Evolutionary conservation across 768 basidiomycete species (phyloP).

Genomic region (Boletus vinaceobasis): DNA sequence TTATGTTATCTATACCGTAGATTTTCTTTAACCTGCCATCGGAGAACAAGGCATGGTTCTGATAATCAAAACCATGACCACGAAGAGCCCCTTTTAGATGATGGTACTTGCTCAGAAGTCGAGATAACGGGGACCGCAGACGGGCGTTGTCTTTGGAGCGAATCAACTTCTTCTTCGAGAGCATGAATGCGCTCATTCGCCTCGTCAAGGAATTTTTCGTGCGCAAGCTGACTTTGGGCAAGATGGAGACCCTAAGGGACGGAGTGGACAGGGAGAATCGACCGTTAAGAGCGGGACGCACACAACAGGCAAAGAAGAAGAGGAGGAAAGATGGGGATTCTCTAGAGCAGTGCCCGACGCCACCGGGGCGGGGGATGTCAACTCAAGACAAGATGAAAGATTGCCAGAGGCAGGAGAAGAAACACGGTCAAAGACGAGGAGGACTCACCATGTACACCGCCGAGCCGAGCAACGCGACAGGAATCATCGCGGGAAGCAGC

Average conservation of each 20-base stretch:
- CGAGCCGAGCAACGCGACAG: conserved; percentile 73
- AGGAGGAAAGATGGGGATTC: conserved; percentile 1
- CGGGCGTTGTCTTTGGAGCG: conserved; percentile 25
- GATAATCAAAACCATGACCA: conserved; percentile 11
- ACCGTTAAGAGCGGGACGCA: conserved; percentile 9
- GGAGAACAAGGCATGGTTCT: not conserved
- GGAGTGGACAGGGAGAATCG: conserved; percentile 3
- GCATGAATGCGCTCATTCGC: conserved; percentile 47
- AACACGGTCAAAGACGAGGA: not conserved
- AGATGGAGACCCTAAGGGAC: conserved; percentile 59
- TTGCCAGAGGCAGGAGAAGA: conserved; percentile 1
- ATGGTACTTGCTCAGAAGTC: not conserved
- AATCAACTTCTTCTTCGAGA: conserved; percentile 59
- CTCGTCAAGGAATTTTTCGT: conserved; percentile 69
- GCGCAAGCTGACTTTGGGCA: conserved; percentile 56
- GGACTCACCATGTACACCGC: conserved; percentile 67
- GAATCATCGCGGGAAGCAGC: conserved; percentile 73
- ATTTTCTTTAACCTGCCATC: not conserved
- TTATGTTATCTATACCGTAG: conserved; percentile 16
- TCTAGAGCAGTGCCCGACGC: conserved; percentile 6
- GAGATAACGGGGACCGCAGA: not conserved
- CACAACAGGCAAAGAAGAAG: not conserved
- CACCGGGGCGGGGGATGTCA: conserved; percentile 2
- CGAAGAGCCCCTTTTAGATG: conserved; percentile 20
- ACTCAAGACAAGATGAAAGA: not conserved